Conservation (phyloP, 164 flowering plant genomes). For the Santalum album region DNA sequence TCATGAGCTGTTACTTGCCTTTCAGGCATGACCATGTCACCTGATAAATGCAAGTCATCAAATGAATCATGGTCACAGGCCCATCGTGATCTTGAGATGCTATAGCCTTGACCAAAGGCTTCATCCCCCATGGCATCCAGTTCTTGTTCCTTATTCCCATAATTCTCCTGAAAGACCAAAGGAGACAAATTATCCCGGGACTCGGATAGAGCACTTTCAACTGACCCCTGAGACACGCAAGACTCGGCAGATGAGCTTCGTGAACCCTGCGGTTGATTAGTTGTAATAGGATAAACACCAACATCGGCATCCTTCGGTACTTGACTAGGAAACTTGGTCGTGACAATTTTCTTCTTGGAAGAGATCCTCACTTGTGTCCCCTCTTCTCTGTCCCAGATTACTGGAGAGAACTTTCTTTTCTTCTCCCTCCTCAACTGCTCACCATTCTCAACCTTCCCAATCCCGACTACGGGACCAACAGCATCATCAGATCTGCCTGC, state of each 20-base stretch:
- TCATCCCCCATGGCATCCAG: slow-evolving; percentile 22
- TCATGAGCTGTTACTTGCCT: slow-evolving; percentile 7
- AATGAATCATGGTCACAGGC: slow-evolving; percentile 30
- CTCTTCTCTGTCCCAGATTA: slow-evolving; percentile 37
- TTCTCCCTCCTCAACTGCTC: slow-evolving; percentile 14
- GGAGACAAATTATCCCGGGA: slow-evolving; percentile 8
- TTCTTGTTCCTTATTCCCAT: slow-evolving; percentile 13
- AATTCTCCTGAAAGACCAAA: slow-evolving; percentile 2
- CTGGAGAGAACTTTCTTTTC: slow-evolving; percentile 33
- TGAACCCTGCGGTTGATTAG: slow-evolving; percentile 1
- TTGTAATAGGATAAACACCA: not conserved
- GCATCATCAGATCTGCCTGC: no score
- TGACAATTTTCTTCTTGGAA: slow-evolving; percentile 7
- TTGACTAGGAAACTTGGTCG: not conserved
- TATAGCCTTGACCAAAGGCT: slow-evolving; percentile 20
- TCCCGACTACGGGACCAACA: no score
- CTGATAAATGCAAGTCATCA: not conserved
- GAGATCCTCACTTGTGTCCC: slow-evolving; percentile 16
- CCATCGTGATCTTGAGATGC: slow-evolving; percentile 51
- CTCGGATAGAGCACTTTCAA: slow-evolving; percentile 8
- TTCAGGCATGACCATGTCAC: slow-evolving; percentile 10
- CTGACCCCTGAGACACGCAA: slow-evolving; percentile 1
- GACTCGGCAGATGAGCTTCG: not conserved
- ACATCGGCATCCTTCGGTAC: not conserved
- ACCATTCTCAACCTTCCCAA: not conserved